phyloP scores from a whole-genome alignment of 2,329 filamentous ascomycete genomes.

The Exophiala calicioides region DNA sequence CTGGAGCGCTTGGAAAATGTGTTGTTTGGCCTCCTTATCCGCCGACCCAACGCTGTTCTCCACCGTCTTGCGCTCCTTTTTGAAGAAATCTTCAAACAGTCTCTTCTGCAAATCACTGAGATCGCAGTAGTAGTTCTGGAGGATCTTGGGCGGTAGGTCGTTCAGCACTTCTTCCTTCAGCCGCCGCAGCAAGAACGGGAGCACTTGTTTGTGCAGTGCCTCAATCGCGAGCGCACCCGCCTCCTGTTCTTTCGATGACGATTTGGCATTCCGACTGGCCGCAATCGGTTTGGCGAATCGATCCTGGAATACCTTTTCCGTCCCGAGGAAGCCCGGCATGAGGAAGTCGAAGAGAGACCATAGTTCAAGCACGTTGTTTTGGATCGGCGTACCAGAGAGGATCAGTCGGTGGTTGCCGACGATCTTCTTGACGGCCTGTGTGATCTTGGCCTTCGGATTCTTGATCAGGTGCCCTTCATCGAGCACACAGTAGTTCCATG shows the following conservation, averaged over 20 bases:
- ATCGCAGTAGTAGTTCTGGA: constrained; percentile 99
- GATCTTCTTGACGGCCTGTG: constrained; percentile 85
- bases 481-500: constrained; percentile 96
- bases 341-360: constrained; percentile 99
- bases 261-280: constrained; percentile 91
- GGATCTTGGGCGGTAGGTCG: constrained; percentile 93
- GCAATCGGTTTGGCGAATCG: constrained; percentile 94
- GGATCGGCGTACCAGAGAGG: constrained; percentile 92
- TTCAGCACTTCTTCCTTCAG: constrained; percentile 97
- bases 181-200: constrained; percentile 92
- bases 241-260: constrained; percentile 97
- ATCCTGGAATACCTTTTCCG: constrained; percentile 95
- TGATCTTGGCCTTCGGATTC: constrained; percentile 96
- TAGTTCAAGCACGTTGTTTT: constrained; percentile 94
- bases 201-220: constrained; percentile 95
- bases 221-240: constrained; percentile 94
- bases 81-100: constrained; percentile 94
- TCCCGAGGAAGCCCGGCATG: constrained; percentile 96
- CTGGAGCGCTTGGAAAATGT: constrained; percentile 98
- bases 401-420: constrained; percentile 93
- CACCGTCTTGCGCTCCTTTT: constrained; percentile 87
- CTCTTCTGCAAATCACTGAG: constrained; percentile 92
- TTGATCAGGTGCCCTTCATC: constrained; percentile 99
- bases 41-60: constrained; percentile 78
- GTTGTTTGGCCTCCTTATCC: constrained; percentile 92